Base-by-base conservation (phyloP, 2,329 filamentous ascomycete genomes). In the Fusarium secorum region DNA sequence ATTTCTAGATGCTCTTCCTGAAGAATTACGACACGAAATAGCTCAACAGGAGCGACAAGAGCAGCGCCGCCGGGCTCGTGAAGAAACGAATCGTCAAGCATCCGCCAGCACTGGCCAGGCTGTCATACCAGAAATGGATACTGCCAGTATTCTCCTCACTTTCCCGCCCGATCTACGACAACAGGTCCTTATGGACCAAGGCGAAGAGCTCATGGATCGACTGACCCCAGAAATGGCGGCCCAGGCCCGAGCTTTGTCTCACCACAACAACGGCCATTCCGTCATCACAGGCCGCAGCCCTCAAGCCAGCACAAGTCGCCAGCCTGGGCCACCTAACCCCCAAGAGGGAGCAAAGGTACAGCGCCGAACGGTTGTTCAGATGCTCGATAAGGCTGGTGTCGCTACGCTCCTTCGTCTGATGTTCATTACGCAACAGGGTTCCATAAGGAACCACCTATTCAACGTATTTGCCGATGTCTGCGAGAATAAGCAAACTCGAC, bases 371-470 rank as follows among this genome's bases (percentile, higher is more conserved):
- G 92, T 97, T 63, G 93, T 97, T 28, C 96, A 99, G 79, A 97
- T 99, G 92, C 88, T 99, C 33, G 96, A 99, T 81, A 98, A 97
- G 82, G 88, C 95, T 49, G 96, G 97, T 30, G 91, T 99, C 72
- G 96, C 97, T 30, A 98, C 96, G n/a, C 85, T 99, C 36, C 86
- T 99, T 45, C 93, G 97, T n/a, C 87, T 99, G 14, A 98, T 99
- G 95, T 99, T 99, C 79, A 94, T 98, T 75, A 92, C 93, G 51
- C 93, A 98, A 72, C 93, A 95, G 71, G 93, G 93, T 26, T 96
- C 93, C 68, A 91, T 96, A 52, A 93, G 94, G 72, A 89, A 87
- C 68, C 93, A 94, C 65, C 86, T 99, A 57, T 95, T 96, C 78
- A 91, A 91, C 60, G 93, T 99, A 57, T 90, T 99, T 55, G 90